Conservation (phyloP, 2,329 filamentous ascomycete species). For the Talaromyces sp. region DNA sequence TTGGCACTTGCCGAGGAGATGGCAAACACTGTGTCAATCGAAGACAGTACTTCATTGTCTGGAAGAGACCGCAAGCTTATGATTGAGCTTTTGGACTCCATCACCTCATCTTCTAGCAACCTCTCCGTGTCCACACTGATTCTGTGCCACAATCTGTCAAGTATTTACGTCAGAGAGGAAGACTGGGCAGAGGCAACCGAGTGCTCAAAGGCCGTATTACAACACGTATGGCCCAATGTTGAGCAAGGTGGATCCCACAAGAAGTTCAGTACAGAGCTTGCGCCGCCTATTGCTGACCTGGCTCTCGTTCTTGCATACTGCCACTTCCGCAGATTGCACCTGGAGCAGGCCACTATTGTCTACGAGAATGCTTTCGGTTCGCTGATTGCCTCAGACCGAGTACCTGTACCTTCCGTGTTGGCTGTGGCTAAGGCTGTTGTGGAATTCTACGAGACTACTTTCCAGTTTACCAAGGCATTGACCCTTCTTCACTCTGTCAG, state of each 20-base stretch:
- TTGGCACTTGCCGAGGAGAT: slow-evolving; percentile 32
- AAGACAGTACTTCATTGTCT: slow-evolving; percentile 25
- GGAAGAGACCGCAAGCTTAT: slow-evolving; percentile 33
- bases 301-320: slow-evolving; percentile 38
- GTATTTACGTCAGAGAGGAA: slow-evolving; percentile 35
- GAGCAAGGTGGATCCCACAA: slow-evolving; percentile 32
- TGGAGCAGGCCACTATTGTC: slow-evolving; percentile 31
- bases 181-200: slow-evolving; percentile 35
- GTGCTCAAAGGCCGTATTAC: slow-evolving; percentile 32
- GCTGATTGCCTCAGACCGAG: slow-evolving; percentile 33
- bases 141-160: slow-evolving; percentile 35
- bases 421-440: slow-evolving; percentile 39
- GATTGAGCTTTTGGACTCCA: slow-evolving; percentile 35
- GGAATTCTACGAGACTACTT: slow-evolving; percentile 42
- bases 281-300: slow-evolving; percentile 36
- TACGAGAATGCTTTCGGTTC: slow-evolving; percentile 40
- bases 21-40: slow-evolving; percentile 24
- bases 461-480: slow-evolving; percentile 39
- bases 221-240: slow-evolving; percentile 37
- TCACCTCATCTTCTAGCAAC: slow-evolving; percentile 30
- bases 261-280: slow-evolving; percentile 33
- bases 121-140: slow-evolving; percentile 31
- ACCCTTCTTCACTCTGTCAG: slow-evolving; percentile 34
- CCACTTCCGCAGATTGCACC: slow-evolving; percentile 36
- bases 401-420: slow-evolving; percentile 34